Evolutionary conservation across 73 alveolate species (phyloP).

Genomic region (Paramecium sexaurelia): DNA sequence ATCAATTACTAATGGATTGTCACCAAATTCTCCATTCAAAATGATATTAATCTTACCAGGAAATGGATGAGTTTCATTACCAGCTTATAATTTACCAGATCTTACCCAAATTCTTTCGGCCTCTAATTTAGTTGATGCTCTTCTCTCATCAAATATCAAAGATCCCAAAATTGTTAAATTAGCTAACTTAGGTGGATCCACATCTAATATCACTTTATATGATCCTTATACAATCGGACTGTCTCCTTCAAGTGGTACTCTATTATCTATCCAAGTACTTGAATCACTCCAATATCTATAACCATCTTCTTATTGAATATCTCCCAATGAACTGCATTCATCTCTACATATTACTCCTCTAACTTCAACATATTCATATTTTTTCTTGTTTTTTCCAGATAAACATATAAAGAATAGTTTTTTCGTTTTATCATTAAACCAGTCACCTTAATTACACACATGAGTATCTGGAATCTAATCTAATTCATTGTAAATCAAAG

Average conservation of each 20-base stretch:
- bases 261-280: neutral
- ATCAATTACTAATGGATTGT: slow-evolving; percentile 20
- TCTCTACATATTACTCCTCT: slow-evolving; percentile 53
- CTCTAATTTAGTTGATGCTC: neutral
- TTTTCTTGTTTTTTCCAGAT: slow-evolving; percentile 32
- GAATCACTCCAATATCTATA: slow-evolving; percentile 41
- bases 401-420: slow-evolving; percentile 51
- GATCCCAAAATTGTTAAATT: slow-evolving; percentile 45
- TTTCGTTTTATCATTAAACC: slow-evolving; percentile 54
- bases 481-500: neutral
- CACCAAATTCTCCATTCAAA: slow-evolving; percentile 41
- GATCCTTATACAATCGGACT: neutral
- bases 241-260: slow-evolving; percentile 40
- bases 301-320: neutral
- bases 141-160: slow-evolving; percentile 43
- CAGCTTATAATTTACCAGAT: slow-evolving; percentile 60
- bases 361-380: slow-evolving; percentile 49
- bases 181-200: slow-evolving; percentile 30
- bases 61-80: slow-evolving; percentile 54
- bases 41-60: slow-evolving; percentile 31
- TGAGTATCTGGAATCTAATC: neutral
- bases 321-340: slow-evolving; percentile 45
- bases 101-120: slow-evolving; percentile 58
- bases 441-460: slow-evolving; percentile 58
- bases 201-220: slow-evolving; percentile 19